These are phyloP conservation scores for Nevesoporus exiguus DNA, from an alignment of 768 basidiomycete genomes.

Conservation along the genomic window DNA sequence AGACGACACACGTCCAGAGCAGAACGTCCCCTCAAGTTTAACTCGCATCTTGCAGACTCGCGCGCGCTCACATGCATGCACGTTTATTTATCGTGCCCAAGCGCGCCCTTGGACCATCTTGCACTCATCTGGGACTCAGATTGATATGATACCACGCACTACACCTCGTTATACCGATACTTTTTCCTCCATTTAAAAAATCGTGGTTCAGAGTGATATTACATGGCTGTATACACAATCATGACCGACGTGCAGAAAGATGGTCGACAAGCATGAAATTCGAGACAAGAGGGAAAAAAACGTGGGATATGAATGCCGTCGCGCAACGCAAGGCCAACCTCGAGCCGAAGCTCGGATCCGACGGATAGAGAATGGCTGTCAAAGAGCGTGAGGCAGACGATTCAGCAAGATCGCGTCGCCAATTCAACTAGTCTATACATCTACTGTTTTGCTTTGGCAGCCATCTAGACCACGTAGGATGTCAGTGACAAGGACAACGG, in stretches of 20 bases:
- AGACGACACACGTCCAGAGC: slow-evolving; percentile 7
- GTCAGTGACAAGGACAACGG: background rate
- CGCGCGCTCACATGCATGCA: background rate
- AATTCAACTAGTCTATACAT: slow-evolving; percentile 13
- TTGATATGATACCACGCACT: slow-evolving; percentile 3
- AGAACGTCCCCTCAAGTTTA: background rate
- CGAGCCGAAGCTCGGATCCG: background rate
- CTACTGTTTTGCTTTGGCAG: slow-evolving; percentile 54
- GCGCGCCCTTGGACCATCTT: too few relatives aligned
- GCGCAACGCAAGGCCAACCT: background rate
- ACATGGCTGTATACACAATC: slow-evolving; percentile 23
- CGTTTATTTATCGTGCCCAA: too few relatives aligned
- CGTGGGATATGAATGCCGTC: background rate
- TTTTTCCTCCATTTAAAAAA: slow-evolving; percentile 2
- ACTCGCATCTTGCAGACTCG: too few relatives aligned
- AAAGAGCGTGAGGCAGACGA: slow-evolving; percentile 1
- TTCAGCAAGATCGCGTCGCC: background rate
- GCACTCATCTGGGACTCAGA: background rate
- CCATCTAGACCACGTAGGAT: slow-evolving; percentile 48
- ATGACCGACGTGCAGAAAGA: slow-evolving; percentile 10
- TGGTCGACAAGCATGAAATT: background rate
- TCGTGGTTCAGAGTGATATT: slow-evolving; percentile 20
- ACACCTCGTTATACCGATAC: slow-evolving; percentile 5
- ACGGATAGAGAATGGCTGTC: background rate
- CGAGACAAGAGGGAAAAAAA: background rate